These are phyloP conservation scores for Vitis cinerea DNA, from an alignment of 164 flowering plant genomes.

Conservation along the genomic window DNA sequence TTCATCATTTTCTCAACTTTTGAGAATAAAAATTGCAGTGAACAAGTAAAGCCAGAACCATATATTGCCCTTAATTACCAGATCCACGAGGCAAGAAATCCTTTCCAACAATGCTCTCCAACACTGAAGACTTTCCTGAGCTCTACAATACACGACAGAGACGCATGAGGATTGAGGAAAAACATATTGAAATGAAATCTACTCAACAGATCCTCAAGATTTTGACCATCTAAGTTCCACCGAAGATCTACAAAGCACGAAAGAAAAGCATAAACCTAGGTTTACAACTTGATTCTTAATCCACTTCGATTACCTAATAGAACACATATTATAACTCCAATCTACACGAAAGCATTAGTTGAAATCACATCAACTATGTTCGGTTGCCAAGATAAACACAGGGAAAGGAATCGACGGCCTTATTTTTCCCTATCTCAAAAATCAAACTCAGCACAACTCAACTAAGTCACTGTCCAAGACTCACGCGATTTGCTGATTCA, in stretches of 20 bases:
- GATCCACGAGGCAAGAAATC: conserved; percentile 88
- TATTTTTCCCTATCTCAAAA: neutral
- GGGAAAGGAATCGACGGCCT: neutral
- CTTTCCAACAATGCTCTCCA: conserved; percentile 83
- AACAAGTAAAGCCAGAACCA: neutral
- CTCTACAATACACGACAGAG: conserved; percentile 35
- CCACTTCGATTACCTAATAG: neutral
- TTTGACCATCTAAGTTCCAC: too few relatives aligned
- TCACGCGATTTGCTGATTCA: too few relatives aligned
- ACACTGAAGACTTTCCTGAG: conserved; percentile 78
- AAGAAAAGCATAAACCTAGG: too few relatives aligned
- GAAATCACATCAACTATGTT: neutral
- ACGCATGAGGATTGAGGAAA: neutral
- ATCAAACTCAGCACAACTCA: neutral
- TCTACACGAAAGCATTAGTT: neutral
- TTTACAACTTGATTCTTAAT: neutral
- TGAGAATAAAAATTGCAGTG: neutral
- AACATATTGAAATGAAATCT: neutral
- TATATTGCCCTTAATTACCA: conserved; percentile 34
- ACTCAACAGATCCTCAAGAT: too few relatives aligned
- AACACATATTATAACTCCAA: neutral
- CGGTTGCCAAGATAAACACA: neutral
- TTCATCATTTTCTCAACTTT: neutral
- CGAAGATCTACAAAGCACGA: too few relatives aligned
- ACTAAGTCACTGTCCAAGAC: neutral